Evolutionary conservation across 2,329 filamentous ascomycete species (phyloP).

Genomic region (Mycogone perniciosa): DNA sequence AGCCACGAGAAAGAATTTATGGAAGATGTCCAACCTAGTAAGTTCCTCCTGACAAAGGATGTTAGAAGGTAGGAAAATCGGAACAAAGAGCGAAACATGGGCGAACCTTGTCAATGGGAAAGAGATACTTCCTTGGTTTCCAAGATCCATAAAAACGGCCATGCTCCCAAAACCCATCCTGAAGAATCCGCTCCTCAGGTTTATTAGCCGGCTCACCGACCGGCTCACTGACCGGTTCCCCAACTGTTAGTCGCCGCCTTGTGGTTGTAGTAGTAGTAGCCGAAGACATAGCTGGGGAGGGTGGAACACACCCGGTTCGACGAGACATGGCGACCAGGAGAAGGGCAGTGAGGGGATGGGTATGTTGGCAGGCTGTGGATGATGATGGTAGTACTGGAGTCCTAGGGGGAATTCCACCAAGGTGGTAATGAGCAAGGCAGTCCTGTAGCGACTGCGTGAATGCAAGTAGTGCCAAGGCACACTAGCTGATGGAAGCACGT

Average conservation of each 20-base stretch:
- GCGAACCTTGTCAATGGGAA: slow-evolving; percentile 56
- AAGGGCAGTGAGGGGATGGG: neutral
- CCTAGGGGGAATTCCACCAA: neutral
- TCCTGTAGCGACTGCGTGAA: neutral
- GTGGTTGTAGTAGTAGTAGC: slow-evolving; percentile 11
- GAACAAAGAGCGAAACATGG: neutral
- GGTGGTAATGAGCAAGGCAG: neutral
- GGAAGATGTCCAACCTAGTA: slow-evolving; percentile 74
- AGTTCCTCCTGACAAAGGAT: slow-evolving; percentile 53
- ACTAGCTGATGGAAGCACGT: no score
- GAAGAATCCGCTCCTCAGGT: slow-evolving; percentile 15
- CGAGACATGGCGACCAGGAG: slow-evolving; percentile 25
- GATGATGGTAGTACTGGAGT: neutral
- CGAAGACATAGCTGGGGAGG: slow-evolving; percentile 10
- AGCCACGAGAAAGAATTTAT: slow-evolving; percentile 66
- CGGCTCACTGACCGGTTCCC: slow-evolving; percentile 15
- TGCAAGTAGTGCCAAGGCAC: no score
- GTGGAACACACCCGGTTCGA: slow-evolving; percentile 24
- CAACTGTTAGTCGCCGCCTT: slow-evolving; percentile 14
- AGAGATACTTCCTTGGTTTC: slow-evolving; percentile 63
- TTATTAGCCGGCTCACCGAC: slow-evolving; percentile 16
- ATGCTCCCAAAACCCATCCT: slow-evolving; percentile 47
- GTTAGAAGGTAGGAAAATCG: slow-evolving; percentile 13
- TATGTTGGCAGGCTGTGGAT: neutral
- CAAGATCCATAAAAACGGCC: slow-evolving; percentile 64